These are phyloP conservation scores for Amoebophrya sp. DNA, from an alignment of 169 alveolate species.

Conservation along the genomic window DNA sequence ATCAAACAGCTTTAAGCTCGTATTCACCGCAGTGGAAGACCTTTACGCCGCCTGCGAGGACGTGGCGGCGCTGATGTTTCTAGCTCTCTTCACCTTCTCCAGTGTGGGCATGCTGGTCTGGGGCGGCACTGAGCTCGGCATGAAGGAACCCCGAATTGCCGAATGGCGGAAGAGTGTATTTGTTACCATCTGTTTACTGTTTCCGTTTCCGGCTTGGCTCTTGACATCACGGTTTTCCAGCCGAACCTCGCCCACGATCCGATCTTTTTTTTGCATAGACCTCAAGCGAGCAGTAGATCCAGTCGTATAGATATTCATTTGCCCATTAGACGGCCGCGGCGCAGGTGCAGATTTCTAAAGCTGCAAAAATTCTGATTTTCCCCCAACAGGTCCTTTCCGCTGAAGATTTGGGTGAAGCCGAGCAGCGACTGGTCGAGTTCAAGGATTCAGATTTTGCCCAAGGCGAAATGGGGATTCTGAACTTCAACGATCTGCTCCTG, in stretches of 20 bases:
- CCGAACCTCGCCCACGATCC: too few species aligned
- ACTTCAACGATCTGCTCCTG: not conserved
- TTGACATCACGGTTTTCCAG: too few species aligned
- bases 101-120: not conserved
- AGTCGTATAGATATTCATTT: too few species aligned
- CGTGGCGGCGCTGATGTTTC: not conserved
- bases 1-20: not conserved
- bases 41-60: not conserved
- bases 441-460: not conserved
- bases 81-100: not conserved
- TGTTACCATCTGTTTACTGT: not conserved
- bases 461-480: not conserved
- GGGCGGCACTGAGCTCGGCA: constrained; percentile 22
- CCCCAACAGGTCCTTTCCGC: too few species aligned
- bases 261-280: too few species aligned
- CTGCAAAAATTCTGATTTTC: too few species aligned
- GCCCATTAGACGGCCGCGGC: too few species aligned
- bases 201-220: not conserved
- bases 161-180: not conserved
- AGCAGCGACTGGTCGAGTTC: not conserved
- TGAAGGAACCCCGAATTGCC: not conserved
- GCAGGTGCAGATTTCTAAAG: too few species aligned
- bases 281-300: too few species aligned
- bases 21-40: not conserved
- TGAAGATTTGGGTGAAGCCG: too few species aligned